These are phyloP conservation scores for Mycena sanguinolenta DNA, from an alignment of 768 basidiomycete genomes.

Conservation along the genomic window DNA sequence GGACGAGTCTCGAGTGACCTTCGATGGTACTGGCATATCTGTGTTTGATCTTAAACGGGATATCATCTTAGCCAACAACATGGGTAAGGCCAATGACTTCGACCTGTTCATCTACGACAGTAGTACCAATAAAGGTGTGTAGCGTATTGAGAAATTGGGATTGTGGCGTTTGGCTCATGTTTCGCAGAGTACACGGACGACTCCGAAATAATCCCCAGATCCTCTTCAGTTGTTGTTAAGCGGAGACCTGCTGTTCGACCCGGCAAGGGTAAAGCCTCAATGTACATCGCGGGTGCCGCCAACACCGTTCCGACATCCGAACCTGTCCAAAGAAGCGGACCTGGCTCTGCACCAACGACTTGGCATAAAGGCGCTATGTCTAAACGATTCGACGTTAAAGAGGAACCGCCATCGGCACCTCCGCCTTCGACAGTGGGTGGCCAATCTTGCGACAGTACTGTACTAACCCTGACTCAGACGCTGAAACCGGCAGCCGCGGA, in stretches of 20 bases:
- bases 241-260: slow-evolving; percentile 87
- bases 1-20: slow-evolving; percentile 94
- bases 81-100: slow-evolving; percentile 97
- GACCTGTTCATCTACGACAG: slow-evolving; percentile 91
- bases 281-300: slow-evolving; percentile 73
- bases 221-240: slow-evolving; percentile 94
- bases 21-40: slow-evolving; percentile 98
- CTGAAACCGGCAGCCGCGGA: slow-evolving; percentile 62
- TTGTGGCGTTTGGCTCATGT: not conserved
- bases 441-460: not conserved
- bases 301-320: slow-evolving; percentile 64
- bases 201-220: slow-evolving; percentile 90
- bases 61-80: slow-evolving; percentile 95
- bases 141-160: slow-evolving; percentile 3
- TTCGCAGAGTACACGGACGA: slow-evolving; percentile 91
- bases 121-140: slow-evolving; percentile 89
- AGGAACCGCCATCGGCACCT: slow-evolving; percentile 59
- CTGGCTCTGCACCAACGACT: slow-evolving; percentile 50
- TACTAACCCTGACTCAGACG: slow-evolving; percentile 41
- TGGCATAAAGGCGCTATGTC: slow-evolving; percentile 87
- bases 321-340: slow-evolving; percentile 52
- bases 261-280: slow-evolving; percentile 85
- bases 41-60: slow-evolving; percentile 99
- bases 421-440: slow-evolving; percentile 49
- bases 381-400: slow-evolving; percentile 91